A percentile compares a stretch with the other conserved stretches of the same genome.
Evolutionary conservation across 2,329 filamentous ascomycete genomes (phyloP).

Genomic region (Exophiala aquamarina): DNA sequence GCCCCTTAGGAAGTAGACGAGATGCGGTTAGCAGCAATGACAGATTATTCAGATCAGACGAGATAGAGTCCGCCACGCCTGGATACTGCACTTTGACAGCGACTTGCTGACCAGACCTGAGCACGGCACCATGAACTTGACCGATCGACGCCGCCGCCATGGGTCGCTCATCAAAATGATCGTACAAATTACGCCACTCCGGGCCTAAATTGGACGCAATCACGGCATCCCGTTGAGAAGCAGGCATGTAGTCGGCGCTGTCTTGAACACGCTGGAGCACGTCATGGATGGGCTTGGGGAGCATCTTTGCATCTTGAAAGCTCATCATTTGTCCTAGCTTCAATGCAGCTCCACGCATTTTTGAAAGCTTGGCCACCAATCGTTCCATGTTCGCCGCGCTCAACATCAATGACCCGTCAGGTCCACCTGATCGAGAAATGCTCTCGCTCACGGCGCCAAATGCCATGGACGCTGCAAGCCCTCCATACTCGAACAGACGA

Average conservation of each 20-base stretch:
- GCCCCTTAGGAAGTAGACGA: constrained; percentile 80
- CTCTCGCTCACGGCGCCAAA: constrained; percentile 86
- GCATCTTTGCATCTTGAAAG: constrained; percentile 94
- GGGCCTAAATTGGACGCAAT: constrained; percentile 74
- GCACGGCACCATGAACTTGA: constrained; percentile 83
- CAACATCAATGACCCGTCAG: constrained; percentile 77
- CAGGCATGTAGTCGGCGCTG: constrained; percentile 95
- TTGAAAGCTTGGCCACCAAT: constrained; percentile 85
- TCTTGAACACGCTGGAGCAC: constrained; percentile 94
- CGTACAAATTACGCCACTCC: constrained; percentile 82
- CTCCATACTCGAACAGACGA: constrained; percentile 90
- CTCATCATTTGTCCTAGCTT: constrained; percentile 98
- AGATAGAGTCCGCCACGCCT: constrained; percentile 91
- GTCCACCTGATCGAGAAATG: constrained; percentile 75
- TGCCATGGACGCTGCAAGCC: constrained; percentile 91
- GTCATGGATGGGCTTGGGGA: constrained; percentile 81
- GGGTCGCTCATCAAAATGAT: constrained; percentile 82
- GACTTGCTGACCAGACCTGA: constrained; percentile 73
- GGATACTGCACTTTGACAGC: constrained; percentile 98
- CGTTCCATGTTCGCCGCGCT: constrained; percentile 90
- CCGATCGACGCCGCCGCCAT: constrained; percentile 96
- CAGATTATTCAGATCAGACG: constrained; percentile 93
- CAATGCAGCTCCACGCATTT: constrained; percentile 94
- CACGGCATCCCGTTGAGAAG: constrained; percentile 86
- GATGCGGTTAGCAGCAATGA: constrained; percentile 88